Evolutionary conservation across 352 stramenopile genomes (phyloP).

Genomic region (Phytophthora meadii): DNA sequence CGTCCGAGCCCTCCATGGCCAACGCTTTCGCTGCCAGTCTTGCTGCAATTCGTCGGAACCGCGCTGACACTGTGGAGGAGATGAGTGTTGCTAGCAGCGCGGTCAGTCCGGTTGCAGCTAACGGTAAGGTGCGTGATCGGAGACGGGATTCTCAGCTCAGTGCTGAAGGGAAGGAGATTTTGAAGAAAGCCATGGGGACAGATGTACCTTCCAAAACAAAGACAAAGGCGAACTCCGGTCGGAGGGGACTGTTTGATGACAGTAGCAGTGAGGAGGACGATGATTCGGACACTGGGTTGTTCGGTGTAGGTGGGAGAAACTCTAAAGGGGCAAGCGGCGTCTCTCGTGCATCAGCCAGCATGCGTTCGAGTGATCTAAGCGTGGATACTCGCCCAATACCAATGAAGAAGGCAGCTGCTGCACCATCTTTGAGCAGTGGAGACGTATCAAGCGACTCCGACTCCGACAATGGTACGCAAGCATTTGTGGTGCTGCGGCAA

Average conservation of each 20-base stretch:
- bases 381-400: slow-evolving; percentile 9
- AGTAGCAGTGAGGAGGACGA: slow-evolving; percentile 67
- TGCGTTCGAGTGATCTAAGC: slow-evolving; percentile 33
- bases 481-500: not conserved
- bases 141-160: slow-evolving; percentile 79
- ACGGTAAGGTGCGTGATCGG: slow-evolving; percentile 50
- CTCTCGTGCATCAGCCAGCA: slow-evolving; percentile 16
- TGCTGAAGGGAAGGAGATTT: slow-evolving; percentile 77
- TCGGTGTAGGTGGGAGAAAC: slow-evolving; percentile 40
- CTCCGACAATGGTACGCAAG: slow-evolving; percentile 35
- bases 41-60: slow-evolving; percentile 75
- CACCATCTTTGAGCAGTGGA: slow-evolving; percentile 25
- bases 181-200: slow-evolving; percentile 65
- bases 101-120: slow-evolving; percentile 25
- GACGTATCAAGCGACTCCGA: slow-evolving; percentile 42
- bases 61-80: slow-evolving; percentile 69
- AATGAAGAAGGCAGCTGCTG: slow-evolving; percentile 19
- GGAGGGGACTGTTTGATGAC: slow-evolving; percentile 83
- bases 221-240: slow-evolving; percentile 35
- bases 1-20: slow-evolving; percentile 45
- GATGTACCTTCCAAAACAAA: slow-evolving; percentile 29
- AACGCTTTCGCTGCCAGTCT: slow-evolving; percentile 81
- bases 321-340: slow-evolving; percentile 23
- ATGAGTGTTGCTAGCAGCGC: slow-evolving; percentile 23
- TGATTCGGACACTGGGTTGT: slow-evolving; percentile 58